These are phyloP conservation scores for Fusarium heterosporum DNA, from an alignment of 2,329 filamentous ascomycete genomes.

Conservation along the genomic window DNA sequence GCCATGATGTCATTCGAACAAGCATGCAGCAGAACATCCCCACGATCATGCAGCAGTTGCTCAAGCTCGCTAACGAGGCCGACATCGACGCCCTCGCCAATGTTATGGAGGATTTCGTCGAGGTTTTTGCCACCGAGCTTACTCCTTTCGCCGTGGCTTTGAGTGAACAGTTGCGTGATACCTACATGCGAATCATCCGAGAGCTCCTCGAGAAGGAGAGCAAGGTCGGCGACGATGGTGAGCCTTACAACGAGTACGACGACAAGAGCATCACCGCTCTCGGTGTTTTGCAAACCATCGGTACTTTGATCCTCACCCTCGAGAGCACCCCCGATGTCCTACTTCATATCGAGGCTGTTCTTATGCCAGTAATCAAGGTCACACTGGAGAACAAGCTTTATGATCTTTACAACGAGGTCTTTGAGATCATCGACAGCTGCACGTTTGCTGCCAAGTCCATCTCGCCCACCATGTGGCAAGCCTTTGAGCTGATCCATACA, in stretches of 20 bases:
- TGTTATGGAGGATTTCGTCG: slow-evolving; percentile 99
- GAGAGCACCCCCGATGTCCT: slow-evolving; percentile 98
- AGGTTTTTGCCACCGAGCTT: slow-evolving; percentile 96
- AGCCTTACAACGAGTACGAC: slow-evolving; percentile 90
- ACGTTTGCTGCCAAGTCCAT: slow-evolving; percentile 97
- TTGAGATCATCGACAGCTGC: slow-evolving; percentile 99
- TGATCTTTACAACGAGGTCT: slow-evolving; percentile 97
- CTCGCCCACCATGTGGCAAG: slow-evolving; percentile 97
- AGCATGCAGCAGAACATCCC: slow-evolving; percentile 99
- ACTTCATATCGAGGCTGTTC: slow-evolving; percentile 90
- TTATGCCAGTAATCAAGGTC: slow-evolving; percentile 97
- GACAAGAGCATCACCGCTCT: slow-evolving; percentile 99
- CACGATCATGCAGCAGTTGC: slow-evolving; percentile 98
- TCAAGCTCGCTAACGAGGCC: slow-evolving; percentile 97
- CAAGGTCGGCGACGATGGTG: slow-evolving; percentile 79
- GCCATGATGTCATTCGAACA: slow-evolving; percentile 91
- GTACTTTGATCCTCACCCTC: slow-evolving; percentile 93
- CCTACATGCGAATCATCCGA: slow-evolving; percentile 91
- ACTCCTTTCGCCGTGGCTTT: slow-evolving; percentile 97
- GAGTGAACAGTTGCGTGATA: slow-evolving; percentile 95
- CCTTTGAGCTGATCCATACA: slow-evolving; percentile 94
- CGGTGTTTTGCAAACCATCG: slow-evolving; percentile 96
- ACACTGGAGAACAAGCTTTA: slow-evolving; percentile 98
- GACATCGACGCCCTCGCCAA: slow-evolving; percentile 97
- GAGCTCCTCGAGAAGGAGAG: slow-evolving; percentile 91